Evolutionary conservation across 2,329 filamentous ascomycete species (phyloP), one percentile per base, ranked within the genome.

Genomic region (Diaporthe longicolla): DNA sequence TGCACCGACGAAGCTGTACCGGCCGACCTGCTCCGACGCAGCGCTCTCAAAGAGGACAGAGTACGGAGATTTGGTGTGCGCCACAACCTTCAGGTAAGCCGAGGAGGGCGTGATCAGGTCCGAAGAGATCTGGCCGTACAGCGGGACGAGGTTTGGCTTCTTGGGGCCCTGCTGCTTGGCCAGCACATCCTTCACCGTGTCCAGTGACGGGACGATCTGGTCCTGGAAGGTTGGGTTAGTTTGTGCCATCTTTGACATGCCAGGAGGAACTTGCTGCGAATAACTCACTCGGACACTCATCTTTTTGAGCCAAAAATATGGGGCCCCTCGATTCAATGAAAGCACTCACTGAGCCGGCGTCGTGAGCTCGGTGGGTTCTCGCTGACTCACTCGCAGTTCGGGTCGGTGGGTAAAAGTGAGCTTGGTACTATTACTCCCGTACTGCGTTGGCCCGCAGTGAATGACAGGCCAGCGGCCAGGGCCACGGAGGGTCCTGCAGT

Each of bases 1-100:
- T 78, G 94, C 94, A 78, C 96, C 96, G 75, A 99, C 90, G 84
- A 99, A 99, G 86, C 95, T 98, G 84, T 98, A 98, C 79, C 97
- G 90, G 74, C 96, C 96, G 77, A 99, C 95, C 24, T 93, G 95
- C 84, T 98, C 96, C 37, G 95, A 96, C 29, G 95, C 95, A 35
- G 96, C 97, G 80, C 95, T 98, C 85, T 99, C 97, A 83, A 98
- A 97, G 63, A 99, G 90, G 82, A 98, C 98, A 4, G 96, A 98
- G 80, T 94, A 92, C 78, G 94, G 92, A 65, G 93, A 94, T 78
- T 89, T 86, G 40, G 89, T 93, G 88, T 93, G 92, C 76, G 92
- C 89, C 48, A 94, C 93, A 78, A 98, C 89, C 85, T 98, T 98
- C 77, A 99, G 89, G 84, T 98, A 99, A 78, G 97, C 96, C 76